Base-by-base conservation (phyloP, 441 rosid species). In the Jatropha multifida region DNA sequence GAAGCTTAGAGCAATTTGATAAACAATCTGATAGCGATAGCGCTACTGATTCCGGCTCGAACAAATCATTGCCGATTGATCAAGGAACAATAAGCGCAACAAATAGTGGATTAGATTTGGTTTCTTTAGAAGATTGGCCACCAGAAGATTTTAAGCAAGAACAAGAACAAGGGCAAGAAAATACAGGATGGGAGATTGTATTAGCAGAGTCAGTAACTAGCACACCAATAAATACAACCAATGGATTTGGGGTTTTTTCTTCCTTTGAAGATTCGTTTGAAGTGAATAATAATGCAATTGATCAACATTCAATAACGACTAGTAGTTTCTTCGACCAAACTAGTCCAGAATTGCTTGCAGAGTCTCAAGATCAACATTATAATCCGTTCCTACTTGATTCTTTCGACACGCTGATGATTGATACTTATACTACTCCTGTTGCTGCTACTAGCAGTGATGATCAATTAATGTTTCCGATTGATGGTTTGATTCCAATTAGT, bases 301-400 rank as follows among this genome's bases (percentile, higher is more conserved):
- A 60, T 32, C 7, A 51, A 7, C 7, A 5, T 61, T 15, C 37
- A 61, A 48, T 18, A 38, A 7, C 15, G 71, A 7, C 10, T 7
- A 20, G 51, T 40, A 18, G n/a, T 58, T 72, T 76, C 56, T 65
- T 67, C 7, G 76, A 60, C 44, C 62, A 42, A n/a, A 60, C 59
- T 66, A 54, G 14, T 54, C 14, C n/a, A 54, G 58, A 13, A 54
- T 10, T 51, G 15, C n/a, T 38, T 4, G 7, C 7, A 15, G 74
- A 32, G 51, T n/a, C 59, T 71, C 72, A 74, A 56, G 27, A 72
- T 7, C 74, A 73, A 56, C 82, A 74, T 65, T 87, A 85, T 78
- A 94, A 94, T 80, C 98, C 99, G 11, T 94, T 94, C 83, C 77
- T 94, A 72, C 84, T 80, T 14, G 94, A 88, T 17, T 64, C 65